A percentile compares a stretch with the other conserved stretches of the same genome.
phyloP scores from a whole-genome alignment of 140 eudicot species.

The Oenanthe javanica region DNA sequence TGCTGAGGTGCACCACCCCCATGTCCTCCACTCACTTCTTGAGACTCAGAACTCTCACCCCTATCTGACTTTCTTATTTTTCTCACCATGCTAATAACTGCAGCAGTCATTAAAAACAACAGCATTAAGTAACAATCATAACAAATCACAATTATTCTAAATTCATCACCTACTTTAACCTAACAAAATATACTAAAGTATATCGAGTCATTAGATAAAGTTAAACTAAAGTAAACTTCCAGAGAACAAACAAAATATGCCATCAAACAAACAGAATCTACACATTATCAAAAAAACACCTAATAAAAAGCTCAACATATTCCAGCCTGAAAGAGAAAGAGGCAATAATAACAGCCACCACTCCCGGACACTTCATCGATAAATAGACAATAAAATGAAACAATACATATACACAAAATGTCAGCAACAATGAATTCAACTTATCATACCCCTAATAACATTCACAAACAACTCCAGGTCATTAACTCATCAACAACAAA shows the following conservation, averaged over 20 bases:
- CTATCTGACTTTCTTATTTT: conserved; percentile 56
- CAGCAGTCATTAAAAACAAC: conserved; percentile 2
- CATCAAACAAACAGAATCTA: neutral
- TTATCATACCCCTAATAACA: neutral
- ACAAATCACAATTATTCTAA: neutral
- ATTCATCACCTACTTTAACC: neutral
- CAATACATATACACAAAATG: neutral
- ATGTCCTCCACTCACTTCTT: conserved; percentile 30
- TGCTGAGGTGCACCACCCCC: conserved; percentile 27
- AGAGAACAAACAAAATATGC: neutral
- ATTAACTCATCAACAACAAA: neutral
- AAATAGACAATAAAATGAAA: neutral
- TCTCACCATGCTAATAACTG: conserved; percentile 60
- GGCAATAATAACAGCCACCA: neutral
- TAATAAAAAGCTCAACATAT: neutral
- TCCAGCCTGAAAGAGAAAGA: neutral
- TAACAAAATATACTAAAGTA: neutral
- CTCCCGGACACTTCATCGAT: neutral
- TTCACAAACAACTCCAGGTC: neutral
- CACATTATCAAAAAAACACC: neutral
- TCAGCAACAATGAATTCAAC: neutral
- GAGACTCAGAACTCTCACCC: conserved; percentile 52
- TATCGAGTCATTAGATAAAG: neutral
- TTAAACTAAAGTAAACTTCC: neutral
- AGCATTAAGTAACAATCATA: neutral